phyloP scores from a whole-genome alignment of 2,329 filamentous ascomycete genomes.

The Raffaelea deltoideospora region DNA sequence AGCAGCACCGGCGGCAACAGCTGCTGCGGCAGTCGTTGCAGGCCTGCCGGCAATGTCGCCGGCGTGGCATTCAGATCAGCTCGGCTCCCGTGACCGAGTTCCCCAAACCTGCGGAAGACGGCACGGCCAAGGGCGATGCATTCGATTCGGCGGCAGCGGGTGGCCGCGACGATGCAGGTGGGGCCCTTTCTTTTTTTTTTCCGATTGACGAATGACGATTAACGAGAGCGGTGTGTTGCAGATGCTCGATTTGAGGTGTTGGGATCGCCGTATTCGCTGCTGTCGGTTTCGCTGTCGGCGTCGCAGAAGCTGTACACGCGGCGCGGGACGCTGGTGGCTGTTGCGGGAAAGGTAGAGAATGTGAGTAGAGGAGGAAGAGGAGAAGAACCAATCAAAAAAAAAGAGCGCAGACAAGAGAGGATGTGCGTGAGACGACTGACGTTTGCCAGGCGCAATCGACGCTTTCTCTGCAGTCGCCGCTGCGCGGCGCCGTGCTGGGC shows the following conservation, averaged over 20 bases:
- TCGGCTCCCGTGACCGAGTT: slow-evolving; percentile 42
- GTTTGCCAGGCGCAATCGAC: slow-evolving; percentile 71
- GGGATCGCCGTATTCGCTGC: slow-evolving; percentile 79
- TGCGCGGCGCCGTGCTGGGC: slow-evolving; percentile 63
- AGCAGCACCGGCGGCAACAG: neutral
- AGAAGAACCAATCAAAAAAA: too few relatives aligned
- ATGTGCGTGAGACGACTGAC: too few relatives aligned
- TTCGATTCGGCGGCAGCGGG: slow-evolving; percentile 35
- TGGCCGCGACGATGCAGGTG: slow-evolving; percentile 36
- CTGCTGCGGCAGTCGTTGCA: neutral
- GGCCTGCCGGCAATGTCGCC: too few relatives aligned
- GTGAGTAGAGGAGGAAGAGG: slow-evolving; percentile 28
- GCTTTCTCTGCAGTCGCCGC: slow-evolving; percentile 70
- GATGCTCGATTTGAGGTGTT: slow-evolving; percentile 93
- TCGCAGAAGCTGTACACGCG: slow-evolving; percentile 90
- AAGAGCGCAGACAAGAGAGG: too few relatives aligned
- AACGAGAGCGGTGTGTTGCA: slow-evolving; percentile 28
- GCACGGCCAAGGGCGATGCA: slow-evolving; percentile 27
- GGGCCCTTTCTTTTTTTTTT: slow-evolving; percentile 1
- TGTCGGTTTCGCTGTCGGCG: slow-evolving; percentile 83
- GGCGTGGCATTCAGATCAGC: slow-evolving; percentile 44
- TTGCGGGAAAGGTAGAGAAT: slow-evolving; percentile 84
- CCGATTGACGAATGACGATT: neutral
- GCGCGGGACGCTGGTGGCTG: slow-evolving; percentile 75
- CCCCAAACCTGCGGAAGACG: slow-evolving; percentile 20